These are phyloP conservation scores for Penicillium silybi DNA, from an alignment of 495 filamentous ascomycete genomes.

Conservation along the genomic window DNA sequence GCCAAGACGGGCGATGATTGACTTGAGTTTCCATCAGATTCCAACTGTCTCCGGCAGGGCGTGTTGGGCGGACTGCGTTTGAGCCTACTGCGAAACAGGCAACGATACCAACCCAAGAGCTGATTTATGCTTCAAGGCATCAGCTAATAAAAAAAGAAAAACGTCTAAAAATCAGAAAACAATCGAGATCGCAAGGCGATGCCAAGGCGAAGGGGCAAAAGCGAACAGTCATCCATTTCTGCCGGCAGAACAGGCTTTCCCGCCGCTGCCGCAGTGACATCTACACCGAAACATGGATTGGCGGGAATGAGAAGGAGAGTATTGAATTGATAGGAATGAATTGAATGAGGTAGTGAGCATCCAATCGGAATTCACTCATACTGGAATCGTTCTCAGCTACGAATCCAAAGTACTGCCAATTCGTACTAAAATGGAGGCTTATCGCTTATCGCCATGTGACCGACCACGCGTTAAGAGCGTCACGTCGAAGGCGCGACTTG, in stretches of 20 bases:
- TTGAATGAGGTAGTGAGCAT: no score
- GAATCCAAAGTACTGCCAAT: not conserved
- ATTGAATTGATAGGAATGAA: not conserved
- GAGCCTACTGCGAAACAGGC: constrained; percentile 18
- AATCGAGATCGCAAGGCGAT: not conserved
- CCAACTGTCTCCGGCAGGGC: constrained; percentile 24
- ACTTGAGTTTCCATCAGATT: constrained; percentile 30
- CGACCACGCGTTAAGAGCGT: constrained; percentile 26
- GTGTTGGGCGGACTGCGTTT: constrained; percentile 7
- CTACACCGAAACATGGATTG: not conserved
- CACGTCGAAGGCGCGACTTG: constrained; percentile 23
- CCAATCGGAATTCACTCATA: no score
- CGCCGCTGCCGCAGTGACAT: not conserved
- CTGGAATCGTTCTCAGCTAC: not conserved
- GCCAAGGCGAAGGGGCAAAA: constrained; percentile 12
- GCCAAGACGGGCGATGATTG: constrained; percentile 6
- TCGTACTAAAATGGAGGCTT: not conserved
- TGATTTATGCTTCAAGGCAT: not conserved
- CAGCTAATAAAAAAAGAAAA: not conserved
- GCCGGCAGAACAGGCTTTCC: constrained; percentile 6
- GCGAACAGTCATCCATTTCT: constrained; percentile 10
- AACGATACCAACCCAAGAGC: not conserved
- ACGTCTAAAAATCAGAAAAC: not conserved
- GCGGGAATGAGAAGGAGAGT: not conserved
- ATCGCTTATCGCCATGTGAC: constrained; percentile 25